These are phyloP conservation scores for Theobroma cacao DNA, from an alignment of 345 rosid genomes.

Conservation along the genomic window DNA sequence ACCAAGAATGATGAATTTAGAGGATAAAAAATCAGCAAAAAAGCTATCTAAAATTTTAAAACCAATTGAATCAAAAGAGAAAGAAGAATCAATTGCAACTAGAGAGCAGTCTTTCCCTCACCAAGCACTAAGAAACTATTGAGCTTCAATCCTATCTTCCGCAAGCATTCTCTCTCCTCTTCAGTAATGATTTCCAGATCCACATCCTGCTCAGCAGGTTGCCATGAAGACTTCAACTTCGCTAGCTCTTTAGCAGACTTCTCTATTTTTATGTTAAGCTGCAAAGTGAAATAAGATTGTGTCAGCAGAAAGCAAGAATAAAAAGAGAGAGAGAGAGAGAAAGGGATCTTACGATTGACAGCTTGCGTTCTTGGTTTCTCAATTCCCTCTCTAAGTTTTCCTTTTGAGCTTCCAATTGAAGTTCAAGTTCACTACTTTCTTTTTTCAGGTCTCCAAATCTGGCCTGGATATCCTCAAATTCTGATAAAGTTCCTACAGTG, in stretches of 20 bases:
- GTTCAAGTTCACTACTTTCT: constrained; percentile 34
- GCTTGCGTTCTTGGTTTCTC: constrained; percentile 61
- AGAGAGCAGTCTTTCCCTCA: constrained; percentile 30
- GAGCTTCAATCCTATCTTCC: constrained; percentile 69
- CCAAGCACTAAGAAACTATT: constrained; percentile 67
- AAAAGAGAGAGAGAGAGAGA: not conserved
- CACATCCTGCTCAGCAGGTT: constrained; percentile 42
- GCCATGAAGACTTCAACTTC: constrained; percentile 53
- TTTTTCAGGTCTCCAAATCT: constrained; percentile 36
- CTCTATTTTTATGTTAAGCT: constrained; percentile 66
- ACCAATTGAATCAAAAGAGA: not conserved
- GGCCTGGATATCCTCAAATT: constrained; percentile 52
- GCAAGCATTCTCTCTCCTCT: constrained; percentile 78
- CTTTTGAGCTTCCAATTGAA: constrained; percentile 49
- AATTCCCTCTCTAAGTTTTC: constrained; percentile 53
- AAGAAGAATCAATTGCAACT: not conserved
- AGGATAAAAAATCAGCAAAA: not conserved
- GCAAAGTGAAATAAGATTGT: constrained; percentile 25
- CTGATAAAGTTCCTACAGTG: constrained; percentile 62
- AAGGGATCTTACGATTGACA: constrained; percentile 54
- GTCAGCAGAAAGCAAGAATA: not conserved
- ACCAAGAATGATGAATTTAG: not conserved
- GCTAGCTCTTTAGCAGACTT: constrained; percentile 44
- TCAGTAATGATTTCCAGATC: constrained; percentile 66
- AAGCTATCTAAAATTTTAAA: not conserved